Evolutionary conservation across 2,329 filamentous ascomycete species (phyloP).

Genomic region (Monilinia laxa): DNA sequence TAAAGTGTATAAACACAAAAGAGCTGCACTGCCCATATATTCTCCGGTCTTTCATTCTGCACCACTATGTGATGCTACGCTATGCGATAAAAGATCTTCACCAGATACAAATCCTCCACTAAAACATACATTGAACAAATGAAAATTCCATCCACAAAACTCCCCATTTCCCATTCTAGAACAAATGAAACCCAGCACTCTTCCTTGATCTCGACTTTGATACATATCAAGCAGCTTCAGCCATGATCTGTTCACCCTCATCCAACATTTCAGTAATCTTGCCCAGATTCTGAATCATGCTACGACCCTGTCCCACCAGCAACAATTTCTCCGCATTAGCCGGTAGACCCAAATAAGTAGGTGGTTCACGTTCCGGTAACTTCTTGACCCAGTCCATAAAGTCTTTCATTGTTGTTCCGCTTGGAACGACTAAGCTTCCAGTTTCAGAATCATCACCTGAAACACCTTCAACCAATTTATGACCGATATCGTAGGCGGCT

Average conservation of each 20-base stretch:
- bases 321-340: constrained; percentile 96
- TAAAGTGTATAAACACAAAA: neutral
- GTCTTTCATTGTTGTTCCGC: constrained; percentile 77
- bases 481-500: constrained; percentile 86
- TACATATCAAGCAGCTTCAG: constrained; percentile 49
- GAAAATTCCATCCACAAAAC: neutral
- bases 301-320: constrained; percentile 81
- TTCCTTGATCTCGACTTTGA: neutral
- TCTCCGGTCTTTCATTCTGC: constrained; percentile 2
- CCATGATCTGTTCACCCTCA: constrained; percentile 88
- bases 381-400: constrained; percentile 90
- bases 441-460: constrained; percentile 48
- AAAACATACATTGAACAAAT: constrained; percentile 4
- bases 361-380: constrained; percentile 91
- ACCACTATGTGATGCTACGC: neutral
- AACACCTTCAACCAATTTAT: constrained; percentile 75
- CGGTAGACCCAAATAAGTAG: constrained; percentile 89
- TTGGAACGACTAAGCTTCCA: constrained; percentile 69
- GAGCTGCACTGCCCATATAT: neutral
- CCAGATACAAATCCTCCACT: neutral
- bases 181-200: constrained; percentile 8
- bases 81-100: neutral
- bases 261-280: constrained; percentile 86
- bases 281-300: constrained; percentile 79
- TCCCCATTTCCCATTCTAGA: neutral